These are phyloP conservation scores for Yamadazyma takamatsuzukensis DNA, from an alignment of 805 yeast species.

Conservation along the genomic window DNA sequence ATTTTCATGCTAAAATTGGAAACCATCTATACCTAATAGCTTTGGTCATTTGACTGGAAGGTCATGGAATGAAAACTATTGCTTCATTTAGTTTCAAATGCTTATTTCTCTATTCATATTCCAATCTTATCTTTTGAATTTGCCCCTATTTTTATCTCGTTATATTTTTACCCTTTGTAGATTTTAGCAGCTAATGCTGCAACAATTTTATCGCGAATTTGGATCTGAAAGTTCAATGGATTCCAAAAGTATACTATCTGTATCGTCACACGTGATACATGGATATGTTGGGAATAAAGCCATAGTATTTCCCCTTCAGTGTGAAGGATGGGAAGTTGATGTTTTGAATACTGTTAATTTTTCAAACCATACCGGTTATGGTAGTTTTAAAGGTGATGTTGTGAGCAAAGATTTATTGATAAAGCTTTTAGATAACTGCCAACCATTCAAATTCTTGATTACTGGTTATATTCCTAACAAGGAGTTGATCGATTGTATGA, in stretches of 20 bases:
- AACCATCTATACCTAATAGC: too few species aligned
- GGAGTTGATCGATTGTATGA: conserved; percentile 35
- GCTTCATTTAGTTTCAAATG: too few species aligned
- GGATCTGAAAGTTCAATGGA: neutral
- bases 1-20: too few species aligned
- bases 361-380: conserved; percentile 92
- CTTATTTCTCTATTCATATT: too few species aligned
- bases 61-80: too few species aligned
- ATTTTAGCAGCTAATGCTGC: too few species aligned
- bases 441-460: conserved; percentile 42
- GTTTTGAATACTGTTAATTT: conserved; percentile 82
- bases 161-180: neutral
- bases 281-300: conserved; percentile 95
- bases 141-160: neutral
- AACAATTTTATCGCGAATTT: neutral
- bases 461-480: conserved; percentile 70
- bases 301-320: conserved; percentile 84
- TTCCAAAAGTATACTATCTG: conserved; percentile 18
- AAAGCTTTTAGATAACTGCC: conserved; percentile 42
- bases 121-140: too few species aligned
- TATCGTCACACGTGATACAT: conserved; percentile 91
- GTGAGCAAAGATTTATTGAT: conserved; percentile 28
- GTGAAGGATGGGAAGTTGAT: conserved; percentile 90
- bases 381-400: conserved; percentile 56
- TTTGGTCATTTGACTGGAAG: too few species aligned